phyloP scores from a whole-genome alignment of 1,139 yeast species.

The Diutina rugosa region DNA sequence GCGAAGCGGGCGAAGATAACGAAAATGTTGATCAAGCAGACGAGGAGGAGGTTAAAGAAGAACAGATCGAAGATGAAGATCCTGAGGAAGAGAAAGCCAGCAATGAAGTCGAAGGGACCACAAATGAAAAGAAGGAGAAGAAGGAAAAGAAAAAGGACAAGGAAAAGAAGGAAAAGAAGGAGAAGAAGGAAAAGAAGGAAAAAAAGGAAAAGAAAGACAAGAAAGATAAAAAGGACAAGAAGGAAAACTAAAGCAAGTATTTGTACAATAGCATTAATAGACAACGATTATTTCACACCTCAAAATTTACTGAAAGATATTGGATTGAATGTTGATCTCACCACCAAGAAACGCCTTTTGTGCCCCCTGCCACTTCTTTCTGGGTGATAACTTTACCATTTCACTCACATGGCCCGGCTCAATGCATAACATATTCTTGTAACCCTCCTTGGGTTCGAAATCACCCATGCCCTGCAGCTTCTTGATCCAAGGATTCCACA shows the following conservation, averaged over 20 bases:
- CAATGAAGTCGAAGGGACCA: not conserved
- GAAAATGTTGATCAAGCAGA: not conserved
- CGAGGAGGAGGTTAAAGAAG: not conserved
- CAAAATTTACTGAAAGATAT: conserved; percentile 13
- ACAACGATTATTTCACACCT: not conserved
- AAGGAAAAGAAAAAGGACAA: not conserved
- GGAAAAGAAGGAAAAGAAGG: not conserved
- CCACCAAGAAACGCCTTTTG: conserved; percentile 42
- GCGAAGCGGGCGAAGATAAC: not conserved
- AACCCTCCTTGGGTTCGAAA: conserved; percentile 78
- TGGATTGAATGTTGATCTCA: conserved; percentile 30
- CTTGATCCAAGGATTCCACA: conserved; percentile 95
- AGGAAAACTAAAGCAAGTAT: not conserved
- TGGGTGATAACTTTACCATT: conserved; percentile 49
- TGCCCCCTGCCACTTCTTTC: conserved; percentile 57
- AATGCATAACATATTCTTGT: conserved; percentile 76
- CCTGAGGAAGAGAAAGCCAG: not conserved
- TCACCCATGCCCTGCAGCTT: conserved; percentile 75
- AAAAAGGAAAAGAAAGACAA: conserved; percentile 1
- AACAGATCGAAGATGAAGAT: not conserved
- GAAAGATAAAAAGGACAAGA: not conserved
- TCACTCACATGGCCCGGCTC: conserved; percentile 85
- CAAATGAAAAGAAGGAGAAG: not conserved
- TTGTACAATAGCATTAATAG: not conserved
- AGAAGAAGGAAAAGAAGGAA: not conserved